phyloP scores from a whole-genome alignment of 805 yeast species.

The Nakazawaea molendinolei region DNA sequence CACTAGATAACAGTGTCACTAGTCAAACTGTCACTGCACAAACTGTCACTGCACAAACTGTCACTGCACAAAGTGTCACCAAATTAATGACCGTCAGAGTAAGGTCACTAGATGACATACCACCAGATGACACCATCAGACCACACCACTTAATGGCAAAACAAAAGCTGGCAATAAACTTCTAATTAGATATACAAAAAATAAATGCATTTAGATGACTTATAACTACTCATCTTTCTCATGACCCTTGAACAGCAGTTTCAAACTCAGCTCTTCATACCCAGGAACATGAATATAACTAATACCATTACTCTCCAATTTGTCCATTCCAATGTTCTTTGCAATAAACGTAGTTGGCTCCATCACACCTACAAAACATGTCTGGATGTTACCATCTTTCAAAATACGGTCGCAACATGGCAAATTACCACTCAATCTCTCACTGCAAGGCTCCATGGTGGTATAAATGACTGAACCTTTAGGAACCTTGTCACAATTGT shows the following conservation, averaged over 20 bases:
- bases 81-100: too few relatives aligned
- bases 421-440: slow-evolving; percentile 78
- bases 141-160: too few relatives aligned
- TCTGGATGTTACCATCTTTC: slow-evolving; percentile 41
- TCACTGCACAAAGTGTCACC: too few relatives aligned
- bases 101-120: too few relatives aligned
- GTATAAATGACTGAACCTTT: slow-evolving; percentile 79
- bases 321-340: slow-evolving; percentile 56
- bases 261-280: slow-evolving; percentile 59
- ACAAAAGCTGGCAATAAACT: too few relatives aligned
- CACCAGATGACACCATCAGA: too few relatives aligned
- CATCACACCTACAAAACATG: slow-evolving; percentile 85
- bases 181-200: background rate
- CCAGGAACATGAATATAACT: slow-evolving; percentile 81
- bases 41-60: too few relatives aligned
- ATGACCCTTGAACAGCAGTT: slow-evolving; percentile 73
- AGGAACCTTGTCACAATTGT: slow-evolving; percentile 42
- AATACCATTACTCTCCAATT: slow-evolving; percentile 50
- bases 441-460: slow-evolving; percentile 96
- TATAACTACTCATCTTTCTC: slow-evolving; percentile 19
- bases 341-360: slow-evolving; percentile 90
- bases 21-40: too few relatives aligned
- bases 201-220: too few relatives aligned
- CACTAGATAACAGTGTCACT: too few relatives aligned
- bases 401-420: slow-evolving; percentile 85